Percentiles rank a stretch among this genome's conserved stretches.
phyloP scores from a whole-genome alignment of 805 yeast species.

The Candida xyloterini region DNA sequence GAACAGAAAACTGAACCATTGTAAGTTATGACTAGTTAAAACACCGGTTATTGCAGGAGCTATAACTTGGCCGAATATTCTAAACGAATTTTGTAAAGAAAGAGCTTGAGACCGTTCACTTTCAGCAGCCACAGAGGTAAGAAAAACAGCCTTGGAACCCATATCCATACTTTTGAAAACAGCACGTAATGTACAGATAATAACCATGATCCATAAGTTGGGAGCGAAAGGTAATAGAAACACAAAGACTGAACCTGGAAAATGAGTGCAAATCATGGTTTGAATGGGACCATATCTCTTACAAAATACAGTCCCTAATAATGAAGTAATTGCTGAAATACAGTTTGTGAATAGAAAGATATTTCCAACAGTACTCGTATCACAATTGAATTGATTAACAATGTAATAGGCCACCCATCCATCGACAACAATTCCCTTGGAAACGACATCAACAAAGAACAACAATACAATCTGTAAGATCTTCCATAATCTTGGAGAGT shows the following conservation, averaged over 20 bases:
- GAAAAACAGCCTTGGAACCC: slow-evolving; percentile 46
- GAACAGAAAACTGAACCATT: slow-evolving; percentile 42
- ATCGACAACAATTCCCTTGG: slow-evolving; percentile 42
- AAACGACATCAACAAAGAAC: slow-evolving; percentile 42
- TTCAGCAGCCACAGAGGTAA: slow-evolving; percentile 40
- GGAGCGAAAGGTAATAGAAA: slow-evolving; percentile 39
- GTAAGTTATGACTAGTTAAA: slow-evolving; percentile 34
- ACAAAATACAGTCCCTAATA: slow-evolving; percentile 42
- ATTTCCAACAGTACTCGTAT: slow-evolving; percentile 37
- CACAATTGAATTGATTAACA: slow-evolving; percentile 34
- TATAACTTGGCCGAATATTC: slow-evolving; percentile 39
- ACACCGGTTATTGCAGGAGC: slow-evolving; percentile 44
- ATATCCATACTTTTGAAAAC: slow-evolving; percentile 45
- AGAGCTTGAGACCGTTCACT: slow-evolving; percentile 42
- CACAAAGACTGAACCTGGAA: slow-evolving; percentile 41
- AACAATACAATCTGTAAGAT: slow-evolving; percentile 35
- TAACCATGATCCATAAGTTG: slow-evolving; percentile 31
- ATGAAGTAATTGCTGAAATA: slow-evolving; percentile 38
- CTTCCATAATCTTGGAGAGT: slow-evolving; percentile 14
- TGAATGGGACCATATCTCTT: slow-evolving; percentile 43
- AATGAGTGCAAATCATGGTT: slow-evolving; percentile 44
- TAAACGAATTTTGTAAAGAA: slow-evolving; percentile 43
- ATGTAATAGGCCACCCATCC: slow-evolving; percentile 48
- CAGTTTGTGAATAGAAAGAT: slow-evolving; percentile 40
- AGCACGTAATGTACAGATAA: slow-evolving; percentile 36